A percentile compares a stretch with the other conserved stretches of the same genome.
These are phyloP conservation scores for Glomus cerebriforme DNA, from an alignment of 192 early-diverging fungal species.

Conservation along the genomic window DNA sequence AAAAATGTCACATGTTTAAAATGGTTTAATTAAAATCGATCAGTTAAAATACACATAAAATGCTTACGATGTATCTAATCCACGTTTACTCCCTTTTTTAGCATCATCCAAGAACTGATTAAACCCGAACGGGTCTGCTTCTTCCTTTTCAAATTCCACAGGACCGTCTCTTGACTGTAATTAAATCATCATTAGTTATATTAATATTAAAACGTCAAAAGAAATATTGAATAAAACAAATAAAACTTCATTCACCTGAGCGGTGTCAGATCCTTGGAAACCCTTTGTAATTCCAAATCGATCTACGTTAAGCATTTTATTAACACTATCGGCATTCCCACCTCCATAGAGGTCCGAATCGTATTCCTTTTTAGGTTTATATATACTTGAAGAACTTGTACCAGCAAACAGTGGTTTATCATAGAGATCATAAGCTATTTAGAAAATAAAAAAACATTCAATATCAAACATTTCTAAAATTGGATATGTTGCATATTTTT, in stretches of 20 bases:
- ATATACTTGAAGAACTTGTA: slow-evolving; percentile 67
- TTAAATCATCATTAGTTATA: neutral
- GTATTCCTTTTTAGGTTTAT: slow-evolving; percentile 70
- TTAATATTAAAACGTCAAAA: neutral
- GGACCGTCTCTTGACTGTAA: slow-evolving; percentile 65
- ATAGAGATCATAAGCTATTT: slow-evolving; percentile 80
- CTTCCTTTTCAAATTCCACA: slow-evolving; percentile 92
- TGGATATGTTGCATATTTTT: too few relatives aligned
- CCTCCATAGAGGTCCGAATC: slow-evolving; percentile 60
- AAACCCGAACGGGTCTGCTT: slow-evolving; percentile 87
- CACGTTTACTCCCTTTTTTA: slow-evolving; percentile 57
- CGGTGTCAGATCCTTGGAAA: slow-evolving; percentile 67
- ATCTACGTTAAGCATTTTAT: slow-evolving; percentile 67
- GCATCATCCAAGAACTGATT: slow-evolving; percentile 82
- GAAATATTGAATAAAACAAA: neutral
- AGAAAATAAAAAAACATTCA: slow-evolving; percentile 9
- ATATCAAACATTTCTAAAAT: too few relatives aligned
- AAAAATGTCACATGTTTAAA: neutral
- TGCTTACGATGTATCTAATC: slow-evolving; percentile 33
- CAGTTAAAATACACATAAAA: neutral
- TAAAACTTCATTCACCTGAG: slow-evolving; percentile 32
- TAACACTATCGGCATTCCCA: slow-evolving; percentile 67
- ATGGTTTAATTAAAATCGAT: neutral
- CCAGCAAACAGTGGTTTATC: slow-evolving; percentile 93
- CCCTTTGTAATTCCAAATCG: slow-evolving; percentile 68